phyloP scores from a whole-genome alignment of 306 rosid genomes.

The Arachis hypogaea region DNA sequence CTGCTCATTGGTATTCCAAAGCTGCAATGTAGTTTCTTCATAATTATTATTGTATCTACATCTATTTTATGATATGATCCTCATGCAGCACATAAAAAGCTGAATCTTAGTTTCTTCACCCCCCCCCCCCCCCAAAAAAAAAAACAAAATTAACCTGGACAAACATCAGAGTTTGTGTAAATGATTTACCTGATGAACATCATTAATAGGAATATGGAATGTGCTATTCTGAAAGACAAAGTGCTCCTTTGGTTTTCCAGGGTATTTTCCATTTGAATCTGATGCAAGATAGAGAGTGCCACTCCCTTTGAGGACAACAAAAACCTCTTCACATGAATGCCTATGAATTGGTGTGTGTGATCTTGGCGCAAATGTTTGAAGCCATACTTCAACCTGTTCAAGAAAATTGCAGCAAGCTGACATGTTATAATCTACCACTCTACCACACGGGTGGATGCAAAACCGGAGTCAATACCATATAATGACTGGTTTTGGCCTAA shows the following conservation, averaged over 20 bases:
- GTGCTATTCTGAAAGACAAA: conserved; percentile 72
- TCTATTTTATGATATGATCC: conserved; percentile 20
- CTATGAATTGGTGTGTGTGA: conserved; percentile 86
- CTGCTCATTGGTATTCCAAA: conserved; percentile 71
- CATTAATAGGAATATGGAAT: conserved; percentile 73
- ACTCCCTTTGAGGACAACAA: conserved; percentile 80
- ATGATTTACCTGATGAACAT: conserved; percentile 82
- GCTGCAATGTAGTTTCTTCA: conserved; percentile 53
- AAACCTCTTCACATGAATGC: conserved; percentile 95
- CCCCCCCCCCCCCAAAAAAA: neutral
- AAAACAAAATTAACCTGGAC: conserved; percentile 32
- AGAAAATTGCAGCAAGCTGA: conserved; percentile 26
- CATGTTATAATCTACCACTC: conserved; percentile 17
- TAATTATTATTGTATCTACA: neutral
- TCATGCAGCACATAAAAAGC: conserved; percentile 1
- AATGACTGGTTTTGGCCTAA: conserved; percentile 1
- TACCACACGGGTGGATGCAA: conserved; percentile 23
- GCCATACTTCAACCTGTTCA: conserved; percentile 89
- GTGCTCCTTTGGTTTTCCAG: conserved; percentile 77
- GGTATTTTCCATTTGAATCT: conserved; percentile 55
- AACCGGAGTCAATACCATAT: neutral
- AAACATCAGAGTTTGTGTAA: neutral
- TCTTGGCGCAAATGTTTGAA: conserved; percentile 87
- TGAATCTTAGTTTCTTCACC: neutral
- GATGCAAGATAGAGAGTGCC: conserved; percentile 86